Evolutionary conservation across 2,329 filamentous ascomycete genomes (phyloP), one percentile per base, ranked within the genome.

Genomic region (Emericellopsis cladophorae): DNA sequence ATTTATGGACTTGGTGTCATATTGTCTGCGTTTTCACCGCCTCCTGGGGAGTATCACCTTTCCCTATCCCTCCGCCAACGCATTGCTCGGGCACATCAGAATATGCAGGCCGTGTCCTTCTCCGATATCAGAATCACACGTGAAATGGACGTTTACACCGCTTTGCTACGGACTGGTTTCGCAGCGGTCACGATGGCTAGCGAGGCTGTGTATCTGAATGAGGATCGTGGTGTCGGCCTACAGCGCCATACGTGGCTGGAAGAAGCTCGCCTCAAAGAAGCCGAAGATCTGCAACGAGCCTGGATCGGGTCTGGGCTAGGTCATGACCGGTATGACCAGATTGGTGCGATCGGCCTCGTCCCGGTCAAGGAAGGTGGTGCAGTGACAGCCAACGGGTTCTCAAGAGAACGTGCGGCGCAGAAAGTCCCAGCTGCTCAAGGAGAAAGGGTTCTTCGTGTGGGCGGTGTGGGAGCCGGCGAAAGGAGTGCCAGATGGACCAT

Each of bases 111-210:
- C 2, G 77, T 90, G 4, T 88, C 92, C 11, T 70, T 95, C 18
- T 83, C 84, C 2, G 81, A 83, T 32, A 76, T 95, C 31, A 77
- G 81, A 11, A 76, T 96, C 41, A 85, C 81, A 35, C 79, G 84
- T 67, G 79, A 87, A 42, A 93, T 96, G 68, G 92, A 98, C 56
- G 95, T 96, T 55, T 98, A 96, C 57, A 94, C 88, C 0, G 84
- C 87, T 0, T 67, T 96, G 5, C 70, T 96, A 4, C 81, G 89
- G 44, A 77, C 87, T 31, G 92, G 92, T 0, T 95, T 95, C 54
- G 81, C 80, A 10, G 80, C 90, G 11, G 77, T 96, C 45, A 94
- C 87, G 1, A 90, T 93, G 59, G 92, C 92, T 1, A 95, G 87
- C 51, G 89, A 96, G 59, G 90, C 90, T 4, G 92, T 96, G 0